A percentile compares a stretch with the other conserved stretches of the same genome.
Evolutionary conservation across 192 early-diverging fungal genomes (phyloP).

Genomic region (Coemansia sp.): DNA sequence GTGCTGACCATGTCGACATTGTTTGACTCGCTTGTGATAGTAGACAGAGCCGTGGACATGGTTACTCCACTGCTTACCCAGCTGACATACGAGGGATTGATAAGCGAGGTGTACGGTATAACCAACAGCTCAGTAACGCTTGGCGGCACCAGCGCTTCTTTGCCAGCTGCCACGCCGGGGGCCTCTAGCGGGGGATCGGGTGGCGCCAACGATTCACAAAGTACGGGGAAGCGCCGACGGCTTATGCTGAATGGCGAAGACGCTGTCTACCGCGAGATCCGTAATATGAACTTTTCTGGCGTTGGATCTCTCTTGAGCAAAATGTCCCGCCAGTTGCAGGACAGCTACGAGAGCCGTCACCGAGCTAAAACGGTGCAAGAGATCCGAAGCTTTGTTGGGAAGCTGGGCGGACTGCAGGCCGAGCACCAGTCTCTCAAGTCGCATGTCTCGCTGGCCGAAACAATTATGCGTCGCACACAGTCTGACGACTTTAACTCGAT

Average conservation of each 20-base stretch:
- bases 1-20: conserved; percentile 54
- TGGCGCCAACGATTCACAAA: conserved; percentile 1
- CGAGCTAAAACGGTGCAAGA: conserved; percentile 86
- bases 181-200: conserved; percentile 13
- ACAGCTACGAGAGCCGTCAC: conserved; percentile 85
- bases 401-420: conserved; percentile 72
- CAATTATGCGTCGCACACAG: conserved; percentile 73
- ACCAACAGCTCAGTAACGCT: conserved; percentile 38
- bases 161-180: background rate
- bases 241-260: conserved; percentile 78
- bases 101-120: conserved; percentile 91
- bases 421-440: conserved; percentile 77
- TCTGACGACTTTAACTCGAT: conserved; percentile 76
- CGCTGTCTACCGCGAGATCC: conserved; percentile 70
- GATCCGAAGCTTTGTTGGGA: conserved; percentile 89
- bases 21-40: conserved; percentile 80
- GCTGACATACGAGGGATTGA: conserved; percentile 93
- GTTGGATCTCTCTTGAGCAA: conserved; percentile 80
- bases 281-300: conserved; percentile 88
- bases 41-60: conserved; percentile 87
- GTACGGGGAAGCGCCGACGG: conserved; percentile 63
- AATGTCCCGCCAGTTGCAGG: conserved; percentile 79
- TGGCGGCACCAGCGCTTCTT: background rate
- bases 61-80: conserved; percentile 91
- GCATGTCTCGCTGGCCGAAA: conserved; percentile 63